Conservation (phyloP, 139 green algal genomes). For the Tetratostichococcus sp. region DNA sequence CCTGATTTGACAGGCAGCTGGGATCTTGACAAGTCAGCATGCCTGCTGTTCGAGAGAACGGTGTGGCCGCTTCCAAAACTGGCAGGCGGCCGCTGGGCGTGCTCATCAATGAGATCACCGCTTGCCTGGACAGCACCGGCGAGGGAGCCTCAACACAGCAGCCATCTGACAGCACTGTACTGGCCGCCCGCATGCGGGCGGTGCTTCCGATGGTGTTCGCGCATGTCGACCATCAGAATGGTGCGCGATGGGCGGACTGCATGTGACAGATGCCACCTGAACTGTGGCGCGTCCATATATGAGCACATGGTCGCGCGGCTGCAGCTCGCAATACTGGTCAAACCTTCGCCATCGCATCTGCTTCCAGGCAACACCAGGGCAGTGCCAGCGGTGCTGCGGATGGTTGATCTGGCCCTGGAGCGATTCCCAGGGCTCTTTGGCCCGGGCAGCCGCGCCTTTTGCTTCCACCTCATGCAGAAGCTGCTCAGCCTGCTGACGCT, state of each 20-base stretch:
- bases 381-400: slow-evolving; percentile 26
- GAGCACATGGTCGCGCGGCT: no score
- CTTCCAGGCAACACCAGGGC: slow-evolving; percentile 16
- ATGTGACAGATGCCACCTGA: no score
- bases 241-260: neutral
- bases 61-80: neutral
- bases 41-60: neutral
- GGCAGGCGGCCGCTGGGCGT: neutral
- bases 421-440: slow-evolving; percentile 16
- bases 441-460: slow-evolving; percentile 4
- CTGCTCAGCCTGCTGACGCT: slow-evolving; percentile 16
- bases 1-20: no score
- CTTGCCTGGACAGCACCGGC: slow-evolving; percentile 8
- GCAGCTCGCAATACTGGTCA: no score
- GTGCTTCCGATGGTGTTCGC: slow-evolving; percentile 23
- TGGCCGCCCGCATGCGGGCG: slow-evolving; percentile 7
- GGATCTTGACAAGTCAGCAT: neutral
- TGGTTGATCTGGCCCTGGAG: slow-evolving; percentile 22
- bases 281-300: no score
- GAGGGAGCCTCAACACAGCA: neutral
- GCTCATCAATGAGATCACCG: slow-evolving; percentile 20
- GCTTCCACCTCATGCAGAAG: slow-evolving; percentile 24
- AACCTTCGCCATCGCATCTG: no score
- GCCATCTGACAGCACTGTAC: neutral
- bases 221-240: neutral